Evolutionary conservation across 306 rosid species (phyloP), one percentile per base, ranked within the genome.

Genomic region (Amphicarpaea edgeworthii): DNA sequence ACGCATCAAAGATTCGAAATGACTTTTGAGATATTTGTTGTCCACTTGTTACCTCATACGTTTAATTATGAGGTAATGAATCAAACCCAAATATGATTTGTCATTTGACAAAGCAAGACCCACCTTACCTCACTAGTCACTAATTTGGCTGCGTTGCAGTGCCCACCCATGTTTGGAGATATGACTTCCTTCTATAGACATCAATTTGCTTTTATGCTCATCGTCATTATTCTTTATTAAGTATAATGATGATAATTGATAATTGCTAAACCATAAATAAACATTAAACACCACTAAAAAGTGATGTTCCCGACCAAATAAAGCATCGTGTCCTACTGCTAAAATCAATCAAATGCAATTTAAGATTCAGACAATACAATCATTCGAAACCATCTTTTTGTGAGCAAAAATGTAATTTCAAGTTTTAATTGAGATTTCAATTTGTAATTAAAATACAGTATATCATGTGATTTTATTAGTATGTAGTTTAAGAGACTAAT

Each of bases 351-450:
- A 17, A 61, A 38, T 16, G 47, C 26, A 16, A 12, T 53, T 53
- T 21, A 34, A 38, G 17, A 7, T 71, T 20, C 65, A 37, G 6
- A 34, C 46, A 70, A 70, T 40, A 34, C 46, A 70, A 70, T 40
- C 49, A 53, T 23, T 38, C 15, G 2, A 69, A 61, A 34, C 7
- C 6, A 6, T 26, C 5, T 12, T 12, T 58, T 58, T 58, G 38
- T 11, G 12, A 61, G 14, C 21, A 30, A 59, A 26, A 26, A 14
- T 12, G 64, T 57, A 57, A 24, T 23, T 55, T 8, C 16, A 40
- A 37, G 41, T 37, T 37, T 37, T 60, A n/a, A n/a, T n/a, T n/a
- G n/a, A n/a, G n/a, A n/a, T n/a, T n/a, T n/a, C n/a, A 17, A 40
- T 8, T 40, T 10, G 32, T 5, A 19, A 2, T 12, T 19, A 11